These are phyloP conservation scores for Scytalidium lignicola DNA, from an alignment of 2,329 filamentous ascomycete genomes.

Conservation along the genomic window DNA sequence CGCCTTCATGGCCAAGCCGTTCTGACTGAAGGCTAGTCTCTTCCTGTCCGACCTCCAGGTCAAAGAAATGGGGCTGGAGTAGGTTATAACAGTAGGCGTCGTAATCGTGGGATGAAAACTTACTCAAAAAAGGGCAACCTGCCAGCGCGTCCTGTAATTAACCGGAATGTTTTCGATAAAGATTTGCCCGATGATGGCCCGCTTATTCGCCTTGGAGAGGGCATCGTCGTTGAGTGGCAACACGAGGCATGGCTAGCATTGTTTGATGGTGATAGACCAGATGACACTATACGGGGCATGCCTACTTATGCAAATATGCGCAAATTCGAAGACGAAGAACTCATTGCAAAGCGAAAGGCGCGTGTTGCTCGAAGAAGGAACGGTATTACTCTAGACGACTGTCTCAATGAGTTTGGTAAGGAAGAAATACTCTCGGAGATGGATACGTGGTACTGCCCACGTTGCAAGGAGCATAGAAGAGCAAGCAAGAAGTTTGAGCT, in stretches of 20 bases:
- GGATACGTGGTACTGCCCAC: slow-evolving; percentile 95
- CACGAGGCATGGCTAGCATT: slow-evolving; percentile 64
- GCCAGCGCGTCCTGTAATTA: slow-evolving; percentile 11
- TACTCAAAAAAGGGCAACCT: slow-evolving; percentile 33
- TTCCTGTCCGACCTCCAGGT: slow-evolving; percentile 24
- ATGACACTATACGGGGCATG: slow-evolving; percentile 51
- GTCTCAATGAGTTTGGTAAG: slow-evolving; percentile 89
- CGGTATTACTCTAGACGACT: slow-evolving; percentile 83
- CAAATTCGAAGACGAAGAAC: slow-evolving; percentile 53
- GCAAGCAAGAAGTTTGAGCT: slow-evolving; percentile 96
- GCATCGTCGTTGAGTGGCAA: slow-evolving; percentile 82
- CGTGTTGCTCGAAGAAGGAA: slow-evolving; percentile 63
- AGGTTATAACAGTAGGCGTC: slow-evolving; percentile 24
- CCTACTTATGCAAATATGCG: slow-evolving; percentile 48
- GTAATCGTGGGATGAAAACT: slow-evolving; percentile 26
- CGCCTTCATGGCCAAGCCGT: neutral
- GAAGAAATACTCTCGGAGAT: slow-evolving; percentile 90
- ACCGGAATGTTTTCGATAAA: slow-evolving; percentile 11
- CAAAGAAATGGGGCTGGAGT: slow-evolving; percentile 21
- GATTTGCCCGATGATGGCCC: slow-evolving; percentile 46
- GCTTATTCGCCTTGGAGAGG: slow-evolving; percentile 75
- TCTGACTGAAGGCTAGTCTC: slow-evolving; percentile 25
- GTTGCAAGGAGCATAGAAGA: slow-evolving; percentile 88
- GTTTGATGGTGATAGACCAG: slow-evolving; percentile 45
- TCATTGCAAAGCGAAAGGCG: slow-evolving; percentile 57